phyloP scores from a whole-genome alignment of 208 protist species.

The Borovskyia barvae region DNA sequence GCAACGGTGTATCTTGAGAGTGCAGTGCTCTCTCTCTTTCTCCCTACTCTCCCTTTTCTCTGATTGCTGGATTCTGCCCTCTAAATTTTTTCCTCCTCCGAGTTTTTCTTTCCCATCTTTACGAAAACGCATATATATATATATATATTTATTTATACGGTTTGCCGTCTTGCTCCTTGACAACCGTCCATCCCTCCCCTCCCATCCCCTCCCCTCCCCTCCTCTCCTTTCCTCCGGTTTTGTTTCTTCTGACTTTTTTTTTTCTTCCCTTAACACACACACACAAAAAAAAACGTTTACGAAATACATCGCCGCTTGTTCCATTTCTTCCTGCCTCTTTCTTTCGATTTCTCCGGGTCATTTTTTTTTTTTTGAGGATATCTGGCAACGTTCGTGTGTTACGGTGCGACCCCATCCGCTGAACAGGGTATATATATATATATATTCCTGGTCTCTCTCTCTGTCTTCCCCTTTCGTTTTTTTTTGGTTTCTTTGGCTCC shows the following conservation, averaged over 20 bases:
- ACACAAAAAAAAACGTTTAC: not conserved
- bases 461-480: not conserved
- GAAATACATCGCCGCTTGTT: not conserved
- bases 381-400: not conserved
- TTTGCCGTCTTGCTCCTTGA: not conserved
- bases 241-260: conserved; percentile 1
- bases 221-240: not conserved
- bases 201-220: not conserved
- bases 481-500: not conserved
- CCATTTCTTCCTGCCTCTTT: not conserved
- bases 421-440: not conserved
- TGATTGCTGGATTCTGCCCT: not conserved
- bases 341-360: not conserved
- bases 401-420: too few species aligned
- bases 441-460: not conserved
- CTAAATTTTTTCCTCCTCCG: not conserved
- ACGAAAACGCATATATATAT: conserved; percentile 8
- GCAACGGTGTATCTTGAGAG: not conserved
- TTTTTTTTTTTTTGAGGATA: not conserved
- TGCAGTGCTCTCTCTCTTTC: conserved; percentile 1
- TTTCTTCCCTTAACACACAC: not conserved
- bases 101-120: conserved; percentile 18
- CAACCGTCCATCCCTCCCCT: not conserved
- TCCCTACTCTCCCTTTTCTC: conserved; percentile 6
- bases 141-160: not conserved